These are phyloP conservation scores for Austroboletus festivus DNA, from an alignment of 768 basidiomycete species.

Conservation along the genomic window DNA sequence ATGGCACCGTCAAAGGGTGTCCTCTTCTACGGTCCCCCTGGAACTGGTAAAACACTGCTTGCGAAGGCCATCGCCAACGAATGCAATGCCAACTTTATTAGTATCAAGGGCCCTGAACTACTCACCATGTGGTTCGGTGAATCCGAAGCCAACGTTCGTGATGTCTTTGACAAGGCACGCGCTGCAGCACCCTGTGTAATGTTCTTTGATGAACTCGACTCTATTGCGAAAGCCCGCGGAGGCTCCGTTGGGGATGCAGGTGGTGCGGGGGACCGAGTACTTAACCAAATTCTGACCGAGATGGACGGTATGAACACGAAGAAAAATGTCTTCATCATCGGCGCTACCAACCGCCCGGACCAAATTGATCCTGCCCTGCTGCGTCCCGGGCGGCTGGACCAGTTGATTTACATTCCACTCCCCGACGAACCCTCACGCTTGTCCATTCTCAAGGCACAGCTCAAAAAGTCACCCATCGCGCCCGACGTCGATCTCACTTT, in stretches of 20 bases:
- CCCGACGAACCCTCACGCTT: conserved; percentile 91
- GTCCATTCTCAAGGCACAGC: conserved; percentile 85
- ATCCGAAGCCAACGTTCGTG: conserved; percentile 99
- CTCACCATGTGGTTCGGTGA: conserved; percentile 99
- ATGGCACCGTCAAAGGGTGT: conserved; percentile 99
- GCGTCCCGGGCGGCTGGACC: conserved; percentile 97
- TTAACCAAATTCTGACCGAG: conserved; percentile 96
- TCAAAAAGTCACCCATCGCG: conserved; percentile 90
- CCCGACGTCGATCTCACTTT: conserved; percentile 78
- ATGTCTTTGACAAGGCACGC: conserved; percentile 99
- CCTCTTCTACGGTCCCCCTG: conserved; percentile 98
- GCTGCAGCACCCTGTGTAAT: conserved; percentile 99
- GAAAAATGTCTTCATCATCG: conserved; percentile 99
- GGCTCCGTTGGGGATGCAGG: conserved; percentile 82
- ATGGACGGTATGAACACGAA: conserved; percentile 99
- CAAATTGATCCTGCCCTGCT: conserved; percentile 91
- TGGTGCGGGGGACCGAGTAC: conserved; percentile 95
- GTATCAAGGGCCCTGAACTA: conserved; percentile 98
- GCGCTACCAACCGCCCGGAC: conserved; percentile 95
- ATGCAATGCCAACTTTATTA: conserved; percentile 99
- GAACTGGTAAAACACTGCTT: conserved; percentile 98
- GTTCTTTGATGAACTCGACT: conserved; percentile 99
- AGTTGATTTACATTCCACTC: conserved; percentile 98
- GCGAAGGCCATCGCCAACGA: conserved; percentile 99
- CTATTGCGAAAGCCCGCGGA: conserved; percentile 97